Conservation (phyloP, 1,284 basidiomycete species). For the Athelia sp. region DNA sequence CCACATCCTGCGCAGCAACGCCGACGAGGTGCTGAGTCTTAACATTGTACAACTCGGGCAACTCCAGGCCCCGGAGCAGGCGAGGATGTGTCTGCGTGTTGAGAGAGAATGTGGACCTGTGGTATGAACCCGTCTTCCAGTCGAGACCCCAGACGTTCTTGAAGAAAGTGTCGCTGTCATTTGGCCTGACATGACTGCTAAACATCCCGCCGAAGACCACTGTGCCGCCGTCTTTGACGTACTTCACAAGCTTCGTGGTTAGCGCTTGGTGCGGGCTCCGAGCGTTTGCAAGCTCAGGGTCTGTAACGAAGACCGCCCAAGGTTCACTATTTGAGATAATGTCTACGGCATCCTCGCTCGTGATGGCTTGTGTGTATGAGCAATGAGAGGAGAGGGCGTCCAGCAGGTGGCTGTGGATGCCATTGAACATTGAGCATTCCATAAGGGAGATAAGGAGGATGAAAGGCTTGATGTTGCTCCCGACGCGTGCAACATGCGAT, state of each 20-base stretch:
- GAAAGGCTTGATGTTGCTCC: neutral
- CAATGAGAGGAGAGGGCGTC: neutral
- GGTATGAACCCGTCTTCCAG: conserved; percentile 31
- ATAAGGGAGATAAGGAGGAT: neutral
- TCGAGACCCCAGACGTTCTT: conserved; percentile 22
- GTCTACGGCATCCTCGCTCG: neutral
- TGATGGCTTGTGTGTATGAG: neutral
- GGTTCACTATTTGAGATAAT: too few relatives aligned
- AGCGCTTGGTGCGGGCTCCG: conserved; percentile 10
- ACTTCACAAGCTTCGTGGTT: conserved; percentile 23
- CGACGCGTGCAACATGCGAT: too few relatives aligned
- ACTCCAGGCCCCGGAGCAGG: conserved; percentile 18
- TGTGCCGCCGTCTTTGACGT: conserved; percentile 27
- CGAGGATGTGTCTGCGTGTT: conserved; percentile 19
- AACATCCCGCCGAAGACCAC: conserved; percentile 30
- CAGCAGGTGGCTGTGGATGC: neutral
- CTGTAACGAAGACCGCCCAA: neutral
- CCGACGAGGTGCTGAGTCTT: conserved; percentile 27
- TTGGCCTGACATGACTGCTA: conserved; percentile 18
- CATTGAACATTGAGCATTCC: neutral
- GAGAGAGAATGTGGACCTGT: conserved; percentile 23
- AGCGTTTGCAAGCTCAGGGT: neutral
- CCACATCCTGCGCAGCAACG: conserved; percentile 16
- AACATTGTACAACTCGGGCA: conserved; percentile 27
- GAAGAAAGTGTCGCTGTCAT: conserved; percentile 23